These are phyloP conservation scores for Athelia psychrophila DNA, from an alignment of 1,284 basidiomycete genomes.

Conservation along the genomic window DNA sequence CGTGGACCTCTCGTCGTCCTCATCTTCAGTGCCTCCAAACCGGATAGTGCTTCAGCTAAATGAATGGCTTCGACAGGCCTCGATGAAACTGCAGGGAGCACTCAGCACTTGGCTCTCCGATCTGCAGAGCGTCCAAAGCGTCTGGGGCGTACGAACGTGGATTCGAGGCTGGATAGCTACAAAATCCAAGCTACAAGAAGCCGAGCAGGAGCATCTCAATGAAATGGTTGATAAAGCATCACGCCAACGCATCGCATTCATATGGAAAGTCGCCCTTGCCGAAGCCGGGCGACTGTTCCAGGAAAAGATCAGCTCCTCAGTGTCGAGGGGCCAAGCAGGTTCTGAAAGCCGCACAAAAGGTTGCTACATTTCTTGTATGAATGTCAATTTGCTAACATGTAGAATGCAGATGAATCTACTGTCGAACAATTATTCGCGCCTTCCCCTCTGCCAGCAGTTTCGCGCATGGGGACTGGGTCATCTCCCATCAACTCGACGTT, in stretches of 20 bases:
- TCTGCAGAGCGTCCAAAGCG: conserved; percentile 53
- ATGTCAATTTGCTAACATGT: conserved; percentile 6
- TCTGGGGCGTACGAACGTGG: conserved; percentile 62
- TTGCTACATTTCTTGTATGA: conserved; percentile 9
- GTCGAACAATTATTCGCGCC: conserved; percentile 53
- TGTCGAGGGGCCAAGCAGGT: conserved; percentile 25
- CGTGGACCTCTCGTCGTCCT: conserved; percentile 59
- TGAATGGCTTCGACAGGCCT: conserved; percentile 59
- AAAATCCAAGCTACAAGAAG: conserved; percentile 36
- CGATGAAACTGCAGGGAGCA: conserved; percentile 40
- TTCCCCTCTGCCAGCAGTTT: conserved; percentile 42
- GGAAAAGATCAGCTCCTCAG: conserved; percentile 32
- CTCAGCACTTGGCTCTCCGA: conserved; percentile 55
- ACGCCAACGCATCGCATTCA: conserved; percentile 44
- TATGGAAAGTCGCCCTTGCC: conserved; percentile 52
- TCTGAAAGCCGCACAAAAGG: conserved; percentile 25
- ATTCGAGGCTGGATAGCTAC: conserved; percentile 43
- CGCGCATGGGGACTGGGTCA: conserved; percentile 37
- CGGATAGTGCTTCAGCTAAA: conserved; percentile 45
- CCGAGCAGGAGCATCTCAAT: conserved; percentile 40
- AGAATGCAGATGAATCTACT: conserved; percentile 43
- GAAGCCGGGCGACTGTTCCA: conserved; percentile 45
- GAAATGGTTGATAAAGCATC: conserved; percentile 49
- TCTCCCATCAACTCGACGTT: conserved; percentile 43
- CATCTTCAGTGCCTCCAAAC: conserved; percentile 42